Percentiles rank a stretch among this genome's conserved stretches.
These are phyloP conservation scores for Mycotypha africana DNA, from an alignment of 371 early-diverging fungal species.

Conservation along the genomic window DNA sequence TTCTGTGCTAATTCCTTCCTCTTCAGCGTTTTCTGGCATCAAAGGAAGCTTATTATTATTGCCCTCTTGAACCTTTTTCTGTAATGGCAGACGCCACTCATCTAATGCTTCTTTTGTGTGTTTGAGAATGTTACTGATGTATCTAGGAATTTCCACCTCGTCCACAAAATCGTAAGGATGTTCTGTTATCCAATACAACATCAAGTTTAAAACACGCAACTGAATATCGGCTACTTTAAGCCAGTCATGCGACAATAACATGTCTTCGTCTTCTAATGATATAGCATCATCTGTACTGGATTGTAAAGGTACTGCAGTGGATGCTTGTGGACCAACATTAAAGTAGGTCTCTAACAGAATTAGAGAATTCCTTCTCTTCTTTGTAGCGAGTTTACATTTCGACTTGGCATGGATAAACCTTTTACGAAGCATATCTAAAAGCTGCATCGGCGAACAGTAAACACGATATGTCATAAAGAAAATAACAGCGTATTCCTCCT, in stretches of 20 bases:
- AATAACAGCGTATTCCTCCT: slow-evolving; percentile 34
- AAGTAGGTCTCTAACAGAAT: slow-evolving; percentile 12
- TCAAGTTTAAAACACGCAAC: slow-evolving; percentile 44
- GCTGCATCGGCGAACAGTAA: slow-evolving; percentile 36
- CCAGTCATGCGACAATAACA: slow-evolving; percentile 21
- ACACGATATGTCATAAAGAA: slow-evolving; percentile 60
- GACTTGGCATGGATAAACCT: slow-evolving; percentile 35
- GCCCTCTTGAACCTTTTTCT: too few relatives aligned
- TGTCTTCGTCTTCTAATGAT: too few relatives aligned
- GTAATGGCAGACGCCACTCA: slow-evolving; percentile 23
- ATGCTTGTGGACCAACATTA: too few relatives aligned
- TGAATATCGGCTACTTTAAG: slow-evolving; percentile 35
- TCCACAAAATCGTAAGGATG: slow-evolving; percentile 69
- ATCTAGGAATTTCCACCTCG: slow-evolving; percentile 35
- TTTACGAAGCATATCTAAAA: slow-evolving; percentile 46
- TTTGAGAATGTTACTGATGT: slow-evolving; percentile 18
- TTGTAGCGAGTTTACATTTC: background rate
- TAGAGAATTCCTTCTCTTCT: slow-evolving; percentile 3
- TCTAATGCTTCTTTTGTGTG: slow-evolving; percentile 19
- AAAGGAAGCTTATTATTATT: background rate
- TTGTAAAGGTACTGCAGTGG: background rate
- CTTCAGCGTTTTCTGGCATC: background rate
- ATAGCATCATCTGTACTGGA: background rate
- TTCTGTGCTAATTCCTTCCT: background rate
- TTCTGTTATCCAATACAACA: slow-evolving; percentile 61